Percentiles rank a stretch among this genome's conserved stretches.
Conservation (phyloP, 192 early-diverging fungal genomes). For the Phlyctochytrium arcticum region DNA sequence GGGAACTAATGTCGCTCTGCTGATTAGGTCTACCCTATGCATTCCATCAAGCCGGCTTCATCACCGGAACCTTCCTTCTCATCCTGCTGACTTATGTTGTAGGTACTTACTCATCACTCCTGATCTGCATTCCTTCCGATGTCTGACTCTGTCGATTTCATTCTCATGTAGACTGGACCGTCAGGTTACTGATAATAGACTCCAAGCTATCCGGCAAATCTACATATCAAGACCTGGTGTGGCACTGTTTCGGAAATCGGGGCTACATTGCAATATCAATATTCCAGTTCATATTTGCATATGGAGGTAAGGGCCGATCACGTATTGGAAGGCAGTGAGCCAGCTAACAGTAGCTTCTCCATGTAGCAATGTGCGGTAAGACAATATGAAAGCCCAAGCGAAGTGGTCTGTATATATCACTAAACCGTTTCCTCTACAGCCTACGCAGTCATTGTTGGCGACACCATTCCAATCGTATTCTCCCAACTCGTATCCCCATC, state of each 20-base stretch:
- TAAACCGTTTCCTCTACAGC: slow-evolving; percentile 19
- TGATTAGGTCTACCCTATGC: slow-evolving; percentile 80
- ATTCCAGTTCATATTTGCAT: slow-evolving; percentile 92
- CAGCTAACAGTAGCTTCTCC: not conserved
- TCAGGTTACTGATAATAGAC: slow-evolving; percentile 64
- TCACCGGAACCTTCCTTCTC: slow-evolving; percentile 50
- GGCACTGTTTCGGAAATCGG: slow-evolving; percentile 73
- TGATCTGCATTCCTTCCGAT: not conserved
- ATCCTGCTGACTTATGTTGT: slow-evolving; percentile 53
- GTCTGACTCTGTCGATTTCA: not conserved
- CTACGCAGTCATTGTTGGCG: slow-evolving; percentile 77
- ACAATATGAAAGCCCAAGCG: no score
- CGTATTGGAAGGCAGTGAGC: not conserved
- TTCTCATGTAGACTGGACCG: slow-evolving; percentile 31
- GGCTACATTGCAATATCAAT: slow-evolving; percentile 73
- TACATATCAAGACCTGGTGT: slow-evolving; percentile 81
- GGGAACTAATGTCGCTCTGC: not conserved
- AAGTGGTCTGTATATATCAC: no score
- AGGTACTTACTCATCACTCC: slow-evolving; percentile 44
- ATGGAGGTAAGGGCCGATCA: slow-evolving; percentile 59
- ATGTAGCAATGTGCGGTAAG: slow-evolving; percentile 22
- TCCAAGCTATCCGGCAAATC: slow-evolving; percentile 72
- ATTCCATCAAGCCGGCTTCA: slow-evolving; percentile 73
- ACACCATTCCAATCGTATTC: slow-evolving; percentile 84
- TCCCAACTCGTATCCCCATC: slow-evolving; percentile 61